Evolutionary conservation across 2,329 filamentous ascomycete genomes (phyloP), one percentile per base, ranked within the genome.

Genomic region (Aspergillus terreus): DNA sequence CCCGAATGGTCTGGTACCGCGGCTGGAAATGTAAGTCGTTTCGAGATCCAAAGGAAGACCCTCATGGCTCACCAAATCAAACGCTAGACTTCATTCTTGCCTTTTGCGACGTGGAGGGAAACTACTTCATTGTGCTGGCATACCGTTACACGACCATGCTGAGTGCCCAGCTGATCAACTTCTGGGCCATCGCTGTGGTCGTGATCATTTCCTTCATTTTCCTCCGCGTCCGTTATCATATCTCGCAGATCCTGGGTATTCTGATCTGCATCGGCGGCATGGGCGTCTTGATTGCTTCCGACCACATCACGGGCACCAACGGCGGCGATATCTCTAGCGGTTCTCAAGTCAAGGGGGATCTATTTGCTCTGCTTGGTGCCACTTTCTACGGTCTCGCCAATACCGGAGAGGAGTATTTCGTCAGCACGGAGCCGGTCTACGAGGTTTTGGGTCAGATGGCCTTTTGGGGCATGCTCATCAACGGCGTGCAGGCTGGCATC

Each of bases 101-200:
- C 47, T 96, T 97, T 72, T 82, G 94, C 61, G 94, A 99, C 67
- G 92, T 97, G 46, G 83, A 96, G 74, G 94, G 94, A 55, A 99
- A 99, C 76, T 99, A 96, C 78, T 97, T 97, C 69, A 92, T 92
- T 64, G 92, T 99, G 46, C 81, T 96, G 46, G 94, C 92, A 4
- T 99, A 97, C 76, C 82, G 87, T 53, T 85, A 95, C 78, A 96
- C 92, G 49, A 96, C 92, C 64, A 87, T 96, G 62, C 81, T 97
- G 45, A 94, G 88, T 17, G 91, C 91, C 14, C 92, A 97, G 78
- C 82, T 99, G 47, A 90, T 99, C 75, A 96, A 96, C 79, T 97
- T 97, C 76, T 97, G 92, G 92, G 89, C 92, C 62, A 97, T 99
- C 60, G 89, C 95, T 46, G 85, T 92, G 56, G 94, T 99, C 19